phyloP scores from a whole-genome alignment of 169 alveolate genomes.

The Cryptosporidium xiaoi region DNA sequence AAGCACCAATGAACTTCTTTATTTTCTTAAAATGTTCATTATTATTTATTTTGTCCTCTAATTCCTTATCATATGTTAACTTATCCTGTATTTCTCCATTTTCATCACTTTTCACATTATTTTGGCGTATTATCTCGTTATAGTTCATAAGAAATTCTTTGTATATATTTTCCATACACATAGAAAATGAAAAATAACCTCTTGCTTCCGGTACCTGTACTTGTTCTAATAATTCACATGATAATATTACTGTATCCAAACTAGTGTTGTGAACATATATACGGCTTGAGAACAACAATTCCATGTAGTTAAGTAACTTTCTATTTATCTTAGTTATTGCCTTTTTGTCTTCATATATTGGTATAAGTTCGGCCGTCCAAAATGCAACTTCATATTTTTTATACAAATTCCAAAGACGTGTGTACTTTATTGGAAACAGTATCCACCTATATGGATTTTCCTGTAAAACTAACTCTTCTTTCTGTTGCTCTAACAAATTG shows the following conservation, averaged over 20 bases:
- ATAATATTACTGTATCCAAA: slow-evolving; percentile 75
- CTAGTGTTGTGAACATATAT: slow-evolving; percentile 71
- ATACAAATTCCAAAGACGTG: slow-evolving; percentile 89
- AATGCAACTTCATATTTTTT: slow-evolving; percentile 86
- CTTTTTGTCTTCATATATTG: slow-evolving; percentile 83
- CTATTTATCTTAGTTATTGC: slow-evolving; percentile 70
- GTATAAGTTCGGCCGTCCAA: slow-evolving; percentile 91
- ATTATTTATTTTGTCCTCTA: slow-evolving; percentile 12
- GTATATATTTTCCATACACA: slow-evolving; percentile 94
- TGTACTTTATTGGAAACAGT: slow-evolving; percentile 88
- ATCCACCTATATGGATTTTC: slow-evolving; percentile 90
- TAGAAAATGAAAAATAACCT: slow-evolving; percentile 93
- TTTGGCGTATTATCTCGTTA: slow-evolving; percentile 75
- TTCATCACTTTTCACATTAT: not conserved
- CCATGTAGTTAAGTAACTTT: slow-evolving; percentile 63
- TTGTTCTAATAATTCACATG: slow-evolving; percentile 88
- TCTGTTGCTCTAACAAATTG: slow-evolving; percentile 77
- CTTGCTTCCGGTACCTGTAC: slow-evolving; percentile 93
- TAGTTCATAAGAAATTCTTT: slow-evolving; percentile 83
- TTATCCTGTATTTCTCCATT: not conserved
- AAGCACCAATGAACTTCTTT: slow-evolving; percentile 2
- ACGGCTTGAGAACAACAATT: slow-evolving; percentile 73
- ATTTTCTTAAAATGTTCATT: slow-evolving; percentile 19
- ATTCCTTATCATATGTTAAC: slow-evolving; percentile 1
- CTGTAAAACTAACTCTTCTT: slow-evolving; percentile 84